Evolutionary conservation across 352 stramenopile genomes (phyloP).

Genomic region (Phytophthora pini): DNA sequence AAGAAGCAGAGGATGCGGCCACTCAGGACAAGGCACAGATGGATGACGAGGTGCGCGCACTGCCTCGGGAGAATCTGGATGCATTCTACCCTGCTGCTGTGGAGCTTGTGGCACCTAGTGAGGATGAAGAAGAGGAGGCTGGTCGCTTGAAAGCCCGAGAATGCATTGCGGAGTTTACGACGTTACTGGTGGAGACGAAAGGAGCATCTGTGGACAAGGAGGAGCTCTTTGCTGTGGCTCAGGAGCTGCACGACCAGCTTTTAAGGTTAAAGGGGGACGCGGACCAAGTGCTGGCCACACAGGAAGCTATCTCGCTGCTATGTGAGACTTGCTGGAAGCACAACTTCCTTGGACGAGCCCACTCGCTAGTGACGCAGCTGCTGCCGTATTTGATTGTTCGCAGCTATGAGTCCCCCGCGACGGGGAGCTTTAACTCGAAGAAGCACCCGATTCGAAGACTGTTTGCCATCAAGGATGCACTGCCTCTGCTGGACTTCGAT

Average conservation of each 20-base stretch:
- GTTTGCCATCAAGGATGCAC: conserved; percentile 77
- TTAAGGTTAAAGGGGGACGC: conserved; percentile 57
- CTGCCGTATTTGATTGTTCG: conserved; percentile 86
- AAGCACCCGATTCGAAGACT: conserved; percentile 79
- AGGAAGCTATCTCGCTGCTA: conserved; percentile 76
- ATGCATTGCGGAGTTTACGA: conserved; percentile 59
- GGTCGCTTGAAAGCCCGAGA: conserved; percentile 48
- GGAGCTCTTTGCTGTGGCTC: conserved; percentile 64
- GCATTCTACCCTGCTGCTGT: conserved; percentile 60
- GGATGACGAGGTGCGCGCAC: conserved; percentile 64
- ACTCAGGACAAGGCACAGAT: conserved; percentile 24
- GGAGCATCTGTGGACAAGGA: conserved; percentile 57
- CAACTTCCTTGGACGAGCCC: conserved; percentile 61
- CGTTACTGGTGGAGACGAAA: conserved; percentile 65
- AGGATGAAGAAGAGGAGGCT: conserved; percentile 34
- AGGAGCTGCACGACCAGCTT: conserved; percentile 74
- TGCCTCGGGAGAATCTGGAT: conserved; percentile 53
- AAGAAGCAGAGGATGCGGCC: neutral
- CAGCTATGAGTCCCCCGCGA: conserved; percentile 67
- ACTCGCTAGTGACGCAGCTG: conserved; percentile 83
- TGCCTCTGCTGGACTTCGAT: conserved; percentile 84
- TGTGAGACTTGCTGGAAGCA: conserved; percentile 82
- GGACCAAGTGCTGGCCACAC: conserved; percentile 44
- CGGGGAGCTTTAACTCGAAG: conserved; percentile 65
- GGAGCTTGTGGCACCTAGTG: conserved; percentile 34